A percentile compares a stretch with the other conserved stretches of the same genome.
Conservation (phyloP, 140 eudicot species). For the Cichorium intybus region DNA sequence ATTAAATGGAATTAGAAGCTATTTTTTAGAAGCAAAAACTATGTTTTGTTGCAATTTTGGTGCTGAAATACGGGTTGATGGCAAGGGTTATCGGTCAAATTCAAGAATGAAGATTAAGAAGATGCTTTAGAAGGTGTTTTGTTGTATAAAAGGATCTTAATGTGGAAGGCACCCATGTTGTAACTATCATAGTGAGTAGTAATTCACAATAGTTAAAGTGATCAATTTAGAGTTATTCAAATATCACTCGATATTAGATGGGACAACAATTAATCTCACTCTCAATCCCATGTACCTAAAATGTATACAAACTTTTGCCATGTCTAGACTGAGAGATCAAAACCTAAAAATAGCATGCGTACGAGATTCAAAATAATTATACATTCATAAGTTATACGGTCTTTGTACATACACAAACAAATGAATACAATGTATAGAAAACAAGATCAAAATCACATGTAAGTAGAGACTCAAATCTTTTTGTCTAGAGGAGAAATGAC, state of each 20-base stretch:
- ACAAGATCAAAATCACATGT: conserved; percentile 13
- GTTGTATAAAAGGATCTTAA: too few species aligned
- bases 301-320: background rate
- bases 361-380: conserved; percentile 11
- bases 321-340: background rate
- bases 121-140: background rate
- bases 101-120: conserved; percentile 13
- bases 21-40: background rate
- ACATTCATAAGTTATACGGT: background rate
- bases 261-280: too few species aligned
- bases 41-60: background rate
- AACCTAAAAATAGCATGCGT: background rate
- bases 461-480: background rate
- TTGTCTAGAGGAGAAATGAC: conserved; percentile 14
- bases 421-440: background rate
- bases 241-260: too few species aligned
- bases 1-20: conserved; percentile 18
- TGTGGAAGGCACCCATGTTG: too few species aligned
- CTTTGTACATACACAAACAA: conserved; percentile 7
- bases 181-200: too few species aligned
- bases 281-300: background rate
- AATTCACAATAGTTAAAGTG: too few species aligned
- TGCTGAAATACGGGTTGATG: conserved; percentile 8
- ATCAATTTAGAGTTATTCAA: too few species aligned
- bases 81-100: conserved; percentile 17